Percentiles rank a stretch among this genome's conserved stretches.
phyloP scores from a whole-genome alignment of 2,329 filamentous ascomycete genomes.

The Fusarium illudens region DNA sequence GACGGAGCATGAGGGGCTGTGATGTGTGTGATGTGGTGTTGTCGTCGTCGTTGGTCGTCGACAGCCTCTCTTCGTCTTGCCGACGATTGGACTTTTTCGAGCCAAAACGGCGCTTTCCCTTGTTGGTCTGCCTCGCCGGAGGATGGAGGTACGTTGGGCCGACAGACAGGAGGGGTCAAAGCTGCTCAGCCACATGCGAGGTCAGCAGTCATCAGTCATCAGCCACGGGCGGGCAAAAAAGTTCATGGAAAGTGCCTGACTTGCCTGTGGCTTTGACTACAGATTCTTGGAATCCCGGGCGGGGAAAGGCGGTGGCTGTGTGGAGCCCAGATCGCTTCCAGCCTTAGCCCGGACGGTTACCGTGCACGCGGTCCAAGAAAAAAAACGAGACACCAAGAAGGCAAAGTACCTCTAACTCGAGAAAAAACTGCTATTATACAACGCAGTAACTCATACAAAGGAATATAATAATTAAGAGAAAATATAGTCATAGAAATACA shows the following conservation, averaged over 20 bases:
- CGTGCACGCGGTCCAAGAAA: too few relatives aligned
- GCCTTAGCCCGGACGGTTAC: too few relatives aligned
- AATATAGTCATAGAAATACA: too few relatives aligned
- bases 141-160: constrained; percentile 34
- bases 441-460: too few relatives aligned
- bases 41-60: constrained; percentile 20
- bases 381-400: too few relatives aligned
- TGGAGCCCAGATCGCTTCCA: not conserved
- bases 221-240: not conserved
- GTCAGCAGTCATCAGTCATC: not conserved
- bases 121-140: constrained; percentile 18
- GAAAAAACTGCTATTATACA: too few relatives aligned
- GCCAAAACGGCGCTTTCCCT: constrained; percentile 25
- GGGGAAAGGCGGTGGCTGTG: not conserved
- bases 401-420: too few relatives aligned
- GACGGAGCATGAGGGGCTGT: constrained; percentile 56
- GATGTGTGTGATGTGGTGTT: constrained; percentile 7
- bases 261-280: not conserved
- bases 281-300: not conserved
- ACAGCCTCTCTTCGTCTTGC: constrained; percentile 2
- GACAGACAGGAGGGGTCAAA: not conserved
- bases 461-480: too few relatives aligned
- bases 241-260: constrained; percentile 6
- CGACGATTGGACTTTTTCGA: constrained; percentile 30
- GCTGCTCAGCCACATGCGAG: constrained; percentile 14